A percentile compares a stretch with the other conserved stretches of the same genome.
phyloP scores from a whole-genome alignment of 805 yeast genomes.

The Barnettozyma vustinii region DNA sequence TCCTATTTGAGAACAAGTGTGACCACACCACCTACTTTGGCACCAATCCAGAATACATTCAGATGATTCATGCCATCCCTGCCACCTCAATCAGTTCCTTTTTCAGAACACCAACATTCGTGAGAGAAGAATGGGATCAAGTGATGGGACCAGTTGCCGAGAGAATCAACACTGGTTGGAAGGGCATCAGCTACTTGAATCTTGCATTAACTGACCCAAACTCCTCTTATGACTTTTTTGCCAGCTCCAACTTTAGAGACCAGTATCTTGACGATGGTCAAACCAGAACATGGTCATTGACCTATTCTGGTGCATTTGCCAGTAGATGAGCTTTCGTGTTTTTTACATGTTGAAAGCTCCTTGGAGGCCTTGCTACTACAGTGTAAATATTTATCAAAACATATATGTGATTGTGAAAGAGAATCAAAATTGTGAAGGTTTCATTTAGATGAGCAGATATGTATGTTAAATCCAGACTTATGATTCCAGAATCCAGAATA shows the following conservation, averaged over 20 bases:
- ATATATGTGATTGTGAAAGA: not conserved
- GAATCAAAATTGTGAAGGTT: too few species aligned
- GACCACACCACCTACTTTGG: conserved; percentile 77
- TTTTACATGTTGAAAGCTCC: not conserved
- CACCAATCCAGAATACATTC: conserved; percentile 64
- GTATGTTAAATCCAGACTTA: too few species aligned
- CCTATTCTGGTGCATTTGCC: conserved; percentile 52
- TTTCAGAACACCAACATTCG: conserved; percentile 49
- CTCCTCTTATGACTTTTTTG: conserved; percentile 56
- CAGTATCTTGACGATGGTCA: conserved; percentile 74
- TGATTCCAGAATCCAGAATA: not conserved
- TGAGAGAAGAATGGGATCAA: conserved; percentile 58
- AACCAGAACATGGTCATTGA: conserved; percentile 80
- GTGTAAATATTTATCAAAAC: too few species aligned
- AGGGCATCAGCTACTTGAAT: conserved; percentile 66
- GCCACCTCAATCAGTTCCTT: conserved; percentile 63
- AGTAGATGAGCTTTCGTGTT: not conserved
- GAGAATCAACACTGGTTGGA: conserved; percentile 61
- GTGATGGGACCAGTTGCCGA: conserved; percentile 41
- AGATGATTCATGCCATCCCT: conserved; percentile 76
- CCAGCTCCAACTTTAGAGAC: conserved; percentile 46
- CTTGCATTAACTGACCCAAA: conserved; percentile 69
- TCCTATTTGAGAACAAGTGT: conserved; percentile 64
- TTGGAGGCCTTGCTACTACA: not conserved
- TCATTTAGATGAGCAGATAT: too few species aligned